Conservation (phyloP, 306 rosid species). For the Trichosanthes cucumerina region DNA sequence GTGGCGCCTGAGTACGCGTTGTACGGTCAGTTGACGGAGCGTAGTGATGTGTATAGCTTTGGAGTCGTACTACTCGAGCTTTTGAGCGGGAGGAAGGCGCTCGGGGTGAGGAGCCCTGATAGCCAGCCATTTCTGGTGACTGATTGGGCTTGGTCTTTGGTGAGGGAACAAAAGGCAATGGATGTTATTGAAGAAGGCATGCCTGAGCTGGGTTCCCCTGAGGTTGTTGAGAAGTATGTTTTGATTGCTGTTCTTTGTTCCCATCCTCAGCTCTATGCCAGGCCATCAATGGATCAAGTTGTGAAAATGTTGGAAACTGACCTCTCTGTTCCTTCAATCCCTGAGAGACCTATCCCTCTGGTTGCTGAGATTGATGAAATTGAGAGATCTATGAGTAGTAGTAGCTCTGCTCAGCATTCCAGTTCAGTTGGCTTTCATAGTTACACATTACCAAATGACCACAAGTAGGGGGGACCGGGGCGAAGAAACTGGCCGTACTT, state of each 20-base stretch:
- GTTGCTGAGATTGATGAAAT: conserved; percentile 64
- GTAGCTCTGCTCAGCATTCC: conserved; percentile 44
- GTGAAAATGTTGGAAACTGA: conserved; percentile 92
- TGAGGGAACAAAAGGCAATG: conserved; percentile 44
- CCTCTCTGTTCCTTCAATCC: conserved; percentile 54
- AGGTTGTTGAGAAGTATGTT: conserved; percentile 74
- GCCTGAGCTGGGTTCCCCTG: conserved; percentile 51
- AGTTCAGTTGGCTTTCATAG: conserved; percentile 49
- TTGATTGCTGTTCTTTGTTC: conserved; percentile 79
- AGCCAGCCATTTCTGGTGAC: conserved; percentile 52
- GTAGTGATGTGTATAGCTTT: conserved; percentile 80
- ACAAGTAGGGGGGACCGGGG: not conserved
- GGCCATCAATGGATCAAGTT: conserved; percentile 98
- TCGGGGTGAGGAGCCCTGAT: conserved; percentile 26
- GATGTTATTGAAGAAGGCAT: conserved; percentile 75
- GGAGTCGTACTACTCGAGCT: conserved; percentile 94
- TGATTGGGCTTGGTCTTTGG: conserved; percentile 90
- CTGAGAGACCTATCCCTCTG: conserved; percentile 68
- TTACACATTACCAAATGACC: conserved; percentile 21
- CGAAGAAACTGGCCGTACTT: not conserved
- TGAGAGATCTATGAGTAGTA: conserved; percentile 46
- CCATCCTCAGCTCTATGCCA: conserved; percentile 84
- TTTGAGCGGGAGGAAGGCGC: conserved; percentile 88
- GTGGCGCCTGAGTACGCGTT: conserved; percentile 94
- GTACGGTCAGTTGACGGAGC: conserved; percentile 87